Percentiles rank a stretch among this genome's conserved stretches.
These are phyloP conservation scores for Ensete glaucum DNA, from an alignment of 176 grass and related monocot species.

Conservation along the genomic window DNA sequence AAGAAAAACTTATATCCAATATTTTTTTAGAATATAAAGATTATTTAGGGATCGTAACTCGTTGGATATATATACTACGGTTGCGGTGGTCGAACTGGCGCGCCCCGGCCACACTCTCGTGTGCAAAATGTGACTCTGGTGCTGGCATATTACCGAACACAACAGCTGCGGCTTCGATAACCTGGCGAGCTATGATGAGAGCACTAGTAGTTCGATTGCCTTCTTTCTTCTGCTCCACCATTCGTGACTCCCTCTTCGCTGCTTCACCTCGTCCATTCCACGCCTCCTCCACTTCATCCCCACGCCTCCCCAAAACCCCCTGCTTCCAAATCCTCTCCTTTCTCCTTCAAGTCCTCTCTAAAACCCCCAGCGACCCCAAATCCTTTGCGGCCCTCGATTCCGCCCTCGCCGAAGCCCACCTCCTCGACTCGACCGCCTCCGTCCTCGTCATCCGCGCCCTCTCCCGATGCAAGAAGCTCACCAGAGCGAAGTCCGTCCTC, in stretches of 20 bases:
- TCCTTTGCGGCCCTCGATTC: not conserved
- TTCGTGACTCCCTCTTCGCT: not conserved
- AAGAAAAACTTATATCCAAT: too few relatives aligned
- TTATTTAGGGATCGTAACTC: too few relatives aligned
- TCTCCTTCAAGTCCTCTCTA: not conserved
- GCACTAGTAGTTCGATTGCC: not conserved
- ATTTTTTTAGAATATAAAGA: too few relatives aligned
- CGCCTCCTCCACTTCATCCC: not conserved
- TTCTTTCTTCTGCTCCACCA: not conserved
- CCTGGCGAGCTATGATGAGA: not conserved
- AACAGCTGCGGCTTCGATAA: not conserved
- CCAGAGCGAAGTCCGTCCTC: not conserved
- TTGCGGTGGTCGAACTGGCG: too few relatives aligned
- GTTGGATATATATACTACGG: not conserved
- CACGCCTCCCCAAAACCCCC: not conserved
- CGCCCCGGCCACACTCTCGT: too few relatives aligned
- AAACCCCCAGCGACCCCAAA: not conserved
- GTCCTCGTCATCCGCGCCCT: constrained; percentile 17
- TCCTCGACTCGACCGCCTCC: constrained; percentile 9
- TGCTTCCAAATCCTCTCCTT: not conserved
- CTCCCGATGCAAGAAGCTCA: constrained; percentile 10
- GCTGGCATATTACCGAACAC: not conserved
- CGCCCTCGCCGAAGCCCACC: not conserved
- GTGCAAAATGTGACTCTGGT: not conserved
- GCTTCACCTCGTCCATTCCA: not conserved